Base-by-base conservation (phyloP, 345 rosid species). In the Bruguiera gymnorhiza region DNA sequence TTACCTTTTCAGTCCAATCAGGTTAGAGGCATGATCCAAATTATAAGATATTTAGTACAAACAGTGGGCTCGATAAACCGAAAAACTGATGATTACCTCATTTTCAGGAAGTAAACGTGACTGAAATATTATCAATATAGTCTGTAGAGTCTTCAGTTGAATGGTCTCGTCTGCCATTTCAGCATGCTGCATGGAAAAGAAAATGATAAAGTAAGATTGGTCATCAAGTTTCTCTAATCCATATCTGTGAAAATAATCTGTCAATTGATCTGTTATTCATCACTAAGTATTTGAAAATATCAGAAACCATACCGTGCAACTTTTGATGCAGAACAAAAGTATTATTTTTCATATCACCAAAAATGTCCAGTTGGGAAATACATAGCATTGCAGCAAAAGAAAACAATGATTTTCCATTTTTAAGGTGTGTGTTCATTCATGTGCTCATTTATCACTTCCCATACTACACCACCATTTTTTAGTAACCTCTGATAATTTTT, bases 121-220 rank as follows among this genome's bases (percentile, higher is more conserved):
- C 66, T 95, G 99, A 70, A 95, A 93, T 78, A 95, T 87, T 60
- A 89, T 95, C 64, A 95, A 81, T 78, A 95, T 87, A 59, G 99
- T 92, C 79, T 95, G 99, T 64, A 95, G 81, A 31, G 98, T 92
- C 88, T 92, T 95, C 51, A 95, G 83, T 71, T 95, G 99, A 69
- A 95, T 88, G 77, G 68, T 95, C 82, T 95, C 99, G 37, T 95
- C 99, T 46, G 87, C 67, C 89, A 95, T 95, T 80, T 92, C 98
- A 54, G 96, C 87, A 85, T 95, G 99, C 98, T 94, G 92, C 84
- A 75, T 48, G 58, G 72, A 67, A 54, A 57, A 69, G 60, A 77
- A 73, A 72, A 53, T 30, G 70, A 21, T 1, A 34, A 63, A 9
- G 48, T 64, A 63, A 84, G 74, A 71, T 51, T 51, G 10, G 13